Conservation (phyloP, 1,284 basidiomycete genomes). For the Fomes fomentarius region DNA sequence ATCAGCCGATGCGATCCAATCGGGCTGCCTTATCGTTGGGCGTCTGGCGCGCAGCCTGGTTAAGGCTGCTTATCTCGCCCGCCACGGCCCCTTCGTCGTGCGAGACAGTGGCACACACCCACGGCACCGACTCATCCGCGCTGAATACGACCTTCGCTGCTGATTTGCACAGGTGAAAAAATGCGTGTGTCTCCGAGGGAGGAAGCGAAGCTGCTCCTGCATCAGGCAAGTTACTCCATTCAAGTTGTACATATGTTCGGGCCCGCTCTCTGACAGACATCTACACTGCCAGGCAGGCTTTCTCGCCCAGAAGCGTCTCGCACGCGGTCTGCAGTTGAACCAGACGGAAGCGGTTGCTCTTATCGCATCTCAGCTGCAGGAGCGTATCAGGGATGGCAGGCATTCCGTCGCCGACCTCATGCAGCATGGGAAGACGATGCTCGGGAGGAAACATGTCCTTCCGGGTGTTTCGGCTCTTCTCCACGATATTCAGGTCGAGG, state of each 20-base stretch:
- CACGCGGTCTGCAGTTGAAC: conserved; percentile 88
- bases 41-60: too few relatives aligned
- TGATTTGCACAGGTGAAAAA: not conserved
- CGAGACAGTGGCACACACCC: not conserved
- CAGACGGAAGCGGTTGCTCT: conserved; percentile 88
- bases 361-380: conserved; percentile 91
- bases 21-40: not conserved
- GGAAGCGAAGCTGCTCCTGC: conserved; percentile 42
- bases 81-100: too few relatives aligned
- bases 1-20: conserved; percentile 1
- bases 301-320: conserved; percentile 93
- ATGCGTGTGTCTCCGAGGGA: conserved; percentile 44
- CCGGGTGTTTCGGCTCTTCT: conserved; percentile 70
- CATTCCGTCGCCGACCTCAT: conserved; percentile 89
- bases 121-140: not conserved
- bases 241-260: not conserved
- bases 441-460: conserved; percentile 92
- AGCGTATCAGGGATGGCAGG: conserved; percentile 93
- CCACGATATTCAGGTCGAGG: conserved; percentile 91
- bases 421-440: conserved; percentile 87
- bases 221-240: conserved; percentile 34
- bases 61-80: too few relatives aligned
- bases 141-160: not conserved
- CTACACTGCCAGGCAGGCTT: conserved; percentile 62
- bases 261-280: not conserved